These are phyloP conservation scores for Paramarasmius palmivorus DNA, from an alignment of 1,284 basidiomycete species.

Conservation along the genomic window DNA sequence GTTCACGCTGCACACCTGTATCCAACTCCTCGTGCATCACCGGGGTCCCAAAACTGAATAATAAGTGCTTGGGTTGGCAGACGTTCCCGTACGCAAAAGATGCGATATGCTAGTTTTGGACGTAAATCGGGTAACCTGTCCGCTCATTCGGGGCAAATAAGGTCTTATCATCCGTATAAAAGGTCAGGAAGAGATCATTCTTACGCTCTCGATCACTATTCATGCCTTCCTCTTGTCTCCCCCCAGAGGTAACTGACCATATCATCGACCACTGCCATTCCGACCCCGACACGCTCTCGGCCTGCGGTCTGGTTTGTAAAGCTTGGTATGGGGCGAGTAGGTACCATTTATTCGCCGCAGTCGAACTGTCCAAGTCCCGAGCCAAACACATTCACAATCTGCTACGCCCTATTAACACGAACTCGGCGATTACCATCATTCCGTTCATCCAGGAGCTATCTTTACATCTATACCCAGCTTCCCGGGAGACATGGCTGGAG, in stretches of 20 bases:
- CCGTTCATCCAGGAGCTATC: constrained; percentile 11
- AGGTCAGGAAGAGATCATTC: too few species aligned
- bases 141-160: too few species aligned
- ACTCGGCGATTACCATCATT: constrained; percentile 1
- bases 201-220: too few species aligned
- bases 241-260: constrained; percentile 10
- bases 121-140: too few species aligned
- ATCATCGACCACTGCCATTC: constrained; percentile 11
- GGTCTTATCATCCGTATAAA: too few species aligned
- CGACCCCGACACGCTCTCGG: background rate
- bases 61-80: too few species aligned
- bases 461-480: background rate
- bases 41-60: too few species aligned
- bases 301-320: constrained; percentile 10
- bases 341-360: constrained; percentile 6
- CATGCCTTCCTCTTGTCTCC: background rate
- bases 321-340: constrained; percentile 6
- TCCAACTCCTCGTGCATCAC: too few species aligned
- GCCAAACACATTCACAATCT: background rate
- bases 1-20: too few species aligned
- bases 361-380: constrained; percentile 6
- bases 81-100: too few species aligned
- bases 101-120: too few species aligned
- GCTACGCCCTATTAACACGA: background rate
- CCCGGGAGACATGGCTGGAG: background rate